Evolutionary conservation across 2,329 filamentous ascomycete genomes (phyloP).

Genomic region (Pseudogymnoascus sp.): DNA sequence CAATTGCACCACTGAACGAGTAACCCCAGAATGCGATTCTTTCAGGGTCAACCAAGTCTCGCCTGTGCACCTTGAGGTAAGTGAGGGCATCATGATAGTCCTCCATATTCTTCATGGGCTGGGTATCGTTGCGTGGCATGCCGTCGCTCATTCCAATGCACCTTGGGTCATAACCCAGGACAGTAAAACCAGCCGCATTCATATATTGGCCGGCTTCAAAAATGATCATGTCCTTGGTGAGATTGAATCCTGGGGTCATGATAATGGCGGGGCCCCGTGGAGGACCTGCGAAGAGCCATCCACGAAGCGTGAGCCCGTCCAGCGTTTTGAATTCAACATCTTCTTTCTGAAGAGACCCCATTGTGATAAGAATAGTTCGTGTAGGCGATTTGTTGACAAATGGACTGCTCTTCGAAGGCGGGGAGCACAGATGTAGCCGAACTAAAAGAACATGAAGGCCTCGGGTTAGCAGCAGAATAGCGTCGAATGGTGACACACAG

Average conservation of each 20-base stretch:
- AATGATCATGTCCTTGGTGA: conserved; percentile 15
- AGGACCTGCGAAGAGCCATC: conserved; percentile 31
- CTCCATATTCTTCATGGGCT: not conserved
- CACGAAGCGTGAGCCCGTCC: conserved; percentile 34
- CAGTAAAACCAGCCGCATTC: conserved; percentile 50
- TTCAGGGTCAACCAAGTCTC: not conserved
- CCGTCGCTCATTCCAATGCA: not conserved
- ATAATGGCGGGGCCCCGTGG: conserved; percentile 20
- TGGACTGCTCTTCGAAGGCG: not conserved
- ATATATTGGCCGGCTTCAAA: not conserved
- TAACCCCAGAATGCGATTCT: not conserved
- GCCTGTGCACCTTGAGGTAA: not conserved
- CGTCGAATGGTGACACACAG: not conserved
- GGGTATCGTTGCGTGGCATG: not conserved
- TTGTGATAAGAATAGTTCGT: not conserved
- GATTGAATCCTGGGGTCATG: conserved; percentile 21
- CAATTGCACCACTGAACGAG: not conserved
- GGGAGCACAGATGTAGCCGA: not conserved
- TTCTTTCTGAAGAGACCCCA: not conserved
- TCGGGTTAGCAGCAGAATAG: not conserved
- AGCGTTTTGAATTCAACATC: conserved; percentile 36
- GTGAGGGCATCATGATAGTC: not conserved
- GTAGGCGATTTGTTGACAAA: not conserved
- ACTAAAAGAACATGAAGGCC: not conserved
- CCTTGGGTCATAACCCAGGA: conserved; percentile 51